phyloP scores from a whole-genome alignment of 1,284 basidiomycete species.

The Ceratobasidium sp. region DNA sequence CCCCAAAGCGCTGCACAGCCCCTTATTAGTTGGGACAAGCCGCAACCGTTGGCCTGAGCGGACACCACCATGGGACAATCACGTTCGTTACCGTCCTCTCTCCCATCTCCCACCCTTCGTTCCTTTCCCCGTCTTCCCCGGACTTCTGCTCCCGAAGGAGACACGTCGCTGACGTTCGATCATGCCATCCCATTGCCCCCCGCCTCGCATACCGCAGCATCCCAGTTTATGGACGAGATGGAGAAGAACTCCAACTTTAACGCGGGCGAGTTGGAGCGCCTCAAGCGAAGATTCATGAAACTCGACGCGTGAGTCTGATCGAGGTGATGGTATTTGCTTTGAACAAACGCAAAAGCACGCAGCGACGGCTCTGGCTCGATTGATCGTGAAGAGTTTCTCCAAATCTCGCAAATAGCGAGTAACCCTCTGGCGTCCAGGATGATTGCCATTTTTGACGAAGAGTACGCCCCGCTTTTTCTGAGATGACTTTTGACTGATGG shows the following conservation, averaged over 20 bases:
- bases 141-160: conserved; percentile 8
- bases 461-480: conserved; percentile 67
- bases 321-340: not conserved
- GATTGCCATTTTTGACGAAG: conserved; percentile 99
- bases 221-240: conserved; percentile 95
- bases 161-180: conserved; percentile 46
- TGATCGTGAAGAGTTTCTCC: conserved; percentile 97
- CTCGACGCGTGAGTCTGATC: conserved; percentile 76
- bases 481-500: not conserved
- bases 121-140: conserved; percentile 40
- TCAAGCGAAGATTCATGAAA: conserved; percentile 99
- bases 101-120: conserved; percentile 42
- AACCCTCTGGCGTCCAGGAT: conserved; percentile 96
- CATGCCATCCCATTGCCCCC: conserved; percentile 43
- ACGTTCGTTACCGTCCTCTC: conserved; percentile 63
- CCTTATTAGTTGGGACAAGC: conserved; percentile 11
- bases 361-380: conserved; percentile 97
- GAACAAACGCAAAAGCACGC: conserved; percentile 20
- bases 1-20: conserved; percentile 39
- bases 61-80: conserved; percentile 72
- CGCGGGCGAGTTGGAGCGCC: conserved; percentile 86
- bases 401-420: conserved; percentile 98
- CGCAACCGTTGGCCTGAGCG: not conserved
- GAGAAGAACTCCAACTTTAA: conserved; percentile 94
- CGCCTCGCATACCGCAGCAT: conserved; percentile 62